Evolutionary conservation across 306 rosid genomes (phyloP).

Genomic region (Nissolia schottii): DNA sequence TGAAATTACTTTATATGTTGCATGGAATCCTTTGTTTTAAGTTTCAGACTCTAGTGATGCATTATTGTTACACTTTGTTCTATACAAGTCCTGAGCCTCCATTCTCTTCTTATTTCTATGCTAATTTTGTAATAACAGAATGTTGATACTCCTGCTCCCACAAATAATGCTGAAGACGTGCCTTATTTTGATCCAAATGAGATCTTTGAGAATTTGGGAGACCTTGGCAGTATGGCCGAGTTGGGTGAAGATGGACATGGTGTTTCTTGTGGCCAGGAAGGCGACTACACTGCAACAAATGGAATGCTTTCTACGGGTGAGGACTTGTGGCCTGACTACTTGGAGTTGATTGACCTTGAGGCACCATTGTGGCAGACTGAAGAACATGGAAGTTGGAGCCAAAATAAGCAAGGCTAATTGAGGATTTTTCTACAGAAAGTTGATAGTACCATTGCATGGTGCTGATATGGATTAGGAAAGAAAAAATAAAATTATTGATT

Average conservation of each 20-base stretch:
- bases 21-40: not conserved
- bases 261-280: slow-evolving; percentile 5
- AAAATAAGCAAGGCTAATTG: not conserved
- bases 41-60: not conserved
- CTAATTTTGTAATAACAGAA: slow-evolving; percentile 23
- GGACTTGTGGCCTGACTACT: not conserved
- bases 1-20: not conserved
- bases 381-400: not conserved
- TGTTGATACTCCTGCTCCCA: not conserved
- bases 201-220: slow-evolving; percentile 35
- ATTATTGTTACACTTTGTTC: not conserved
- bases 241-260: slow-evolving; percentile 6
- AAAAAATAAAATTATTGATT: not conserved
- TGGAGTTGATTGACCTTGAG: slow-evolving; percentile 64
- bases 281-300: not conserved
- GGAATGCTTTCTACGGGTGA: slow-evolving; percentile 12
- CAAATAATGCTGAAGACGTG: not conserved
- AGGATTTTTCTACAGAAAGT: not conserved
- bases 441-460: not conserved
- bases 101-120: not conserved
- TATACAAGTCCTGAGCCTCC: not conserved
- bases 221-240: slow-evolving; percentile 20
- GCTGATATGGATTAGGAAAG: not conserved
- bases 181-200: slow-evolving; percentile 8
- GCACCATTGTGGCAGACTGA: slow-evolving; percentile 22